Evolutionary conservation across 2,329 filamentous ascomycete genomes (phyloP).

Genomic region (Onygenales sp.): DNA sequence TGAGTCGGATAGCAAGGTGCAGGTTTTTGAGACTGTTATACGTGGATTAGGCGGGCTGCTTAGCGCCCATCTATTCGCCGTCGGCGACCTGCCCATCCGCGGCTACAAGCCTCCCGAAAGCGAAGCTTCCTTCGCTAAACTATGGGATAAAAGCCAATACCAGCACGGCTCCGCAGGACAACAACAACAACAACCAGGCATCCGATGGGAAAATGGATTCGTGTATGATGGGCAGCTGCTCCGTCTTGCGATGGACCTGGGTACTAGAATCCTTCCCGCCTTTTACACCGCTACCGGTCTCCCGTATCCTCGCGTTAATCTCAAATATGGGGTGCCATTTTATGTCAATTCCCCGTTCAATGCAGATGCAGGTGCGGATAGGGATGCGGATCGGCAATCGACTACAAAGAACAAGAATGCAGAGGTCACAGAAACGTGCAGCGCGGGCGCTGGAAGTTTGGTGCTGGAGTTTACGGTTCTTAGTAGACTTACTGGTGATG

Average conservation of each 20-base stretch:
- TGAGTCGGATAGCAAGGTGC: slow-evolving; percentile 93
- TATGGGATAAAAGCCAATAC: slow-evolving; percentile 28
- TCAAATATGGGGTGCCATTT: slow-evolving; percentile 83
- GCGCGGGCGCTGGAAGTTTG: slow-evolving; percentile 89
- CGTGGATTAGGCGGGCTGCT: slow-evolving; percentile 69
- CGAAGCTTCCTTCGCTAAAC: slow-evolving; percentile 29
- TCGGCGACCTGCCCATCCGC: slow-evolving; percentile 77
- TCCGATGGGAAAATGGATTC: slow-evolving; percentile 67
- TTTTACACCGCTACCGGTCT: slow-evolving; percentile 88
- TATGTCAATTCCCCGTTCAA: slow-evolving; percentile 80
- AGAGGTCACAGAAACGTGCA: slow-evolving; percentile 93
- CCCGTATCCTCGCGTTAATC: slow-evolving; percentile 88
- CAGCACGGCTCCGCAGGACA: slow-evolving; percentile 5
- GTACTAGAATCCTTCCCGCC: slow-evolving; percentile 73
- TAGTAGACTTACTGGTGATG: slow-evolving; percentile 76
- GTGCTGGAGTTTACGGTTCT: slow-evolving; percentile 89
- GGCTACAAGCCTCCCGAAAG: slow-evolving; percentile 54
- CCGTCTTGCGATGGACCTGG: slow-evolving; percentile 79
- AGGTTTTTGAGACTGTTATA: slow-evolving; percentile 97
- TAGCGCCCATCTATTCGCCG: slow-evolving; percentile 86
- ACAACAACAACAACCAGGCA: slow-evolving; percentile 25
- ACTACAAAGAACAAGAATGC: slow-evolving; percentile 1
- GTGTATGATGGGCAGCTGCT: slow-evolving; percentile 83
- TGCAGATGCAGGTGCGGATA: slow-evolving; percentile 10
- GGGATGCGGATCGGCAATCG: neutral